Evolutionary conservation across 176 grass and related monocot genomes (phyloP), one percentile per base, ranked within the genome.

Genomic region (Puccinellia tenuiflora): DNA sequence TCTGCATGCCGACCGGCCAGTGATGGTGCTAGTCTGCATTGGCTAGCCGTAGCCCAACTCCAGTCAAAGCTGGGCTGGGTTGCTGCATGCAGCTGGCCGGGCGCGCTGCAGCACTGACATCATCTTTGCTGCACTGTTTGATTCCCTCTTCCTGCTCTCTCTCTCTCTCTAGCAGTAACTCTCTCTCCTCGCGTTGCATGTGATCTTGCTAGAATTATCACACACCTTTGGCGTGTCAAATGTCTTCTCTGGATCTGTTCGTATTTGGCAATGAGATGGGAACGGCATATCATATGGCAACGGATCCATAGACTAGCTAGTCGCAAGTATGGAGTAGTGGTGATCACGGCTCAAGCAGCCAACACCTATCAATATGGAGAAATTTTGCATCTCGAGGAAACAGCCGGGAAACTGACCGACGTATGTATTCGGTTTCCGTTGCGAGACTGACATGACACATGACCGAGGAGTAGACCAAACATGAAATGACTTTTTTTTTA

Each of bases 11-110:
- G 15, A 63, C 28, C 60, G 57, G 25, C 57, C 54, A 25, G 52
- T 22, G 60, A 12, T 14, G 21, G 3, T 60, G 24, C 24, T 60
- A 15, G n/a, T 11, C 22, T 25, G 56, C 57, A 62, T 26, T 31
- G 59, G 28, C 13, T 16, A 62, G 26, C 28, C 7, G 1, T 13
- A 26, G 10, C 26, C 8, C 25, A 43, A 18, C 57, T 43, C 57
- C 57, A 79, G 77, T 79, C 77, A 79, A 79, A 79, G 77, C 25
- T 10, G 15, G 38, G 33, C 16, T 64, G 60, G 7, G 20, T 24
- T 39, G 11, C 69, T 73, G 69, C 69, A 48, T 47, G 69, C 64
- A 68, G 61, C 67, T 61, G 25, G 12, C 10, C 34, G 25, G 12
- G 11, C 34, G 64, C 64, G 66, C 14, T 12, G 67, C 67, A 70